phyloP scores from a whole-genome alignment of 2,329 filamentous ascomycete species.

The Thermochaetoides dissita region DNA sequence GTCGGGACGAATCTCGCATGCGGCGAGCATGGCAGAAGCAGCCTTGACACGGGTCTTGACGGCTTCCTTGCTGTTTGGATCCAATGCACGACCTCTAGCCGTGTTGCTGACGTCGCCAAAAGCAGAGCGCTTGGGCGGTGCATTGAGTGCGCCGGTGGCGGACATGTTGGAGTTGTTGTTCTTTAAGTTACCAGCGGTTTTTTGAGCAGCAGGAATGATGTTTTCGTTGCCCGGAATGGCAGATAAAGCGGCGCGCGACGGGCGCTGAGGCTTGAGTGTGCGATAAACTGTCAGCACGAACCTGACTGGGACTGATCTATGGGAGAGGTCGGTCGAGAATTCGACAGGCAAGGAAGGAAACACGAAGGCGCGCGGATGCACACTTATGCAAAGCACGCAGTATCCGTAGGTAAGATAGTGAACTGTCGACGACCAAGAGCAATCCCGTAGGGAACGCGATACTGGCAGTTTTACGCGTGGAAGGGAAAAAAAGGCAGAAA shows the following conservation, averaged over 20 bases:
- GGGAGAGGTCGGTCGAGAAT: background rate
- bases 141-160: conserved; percentile 43
- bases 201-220: conserved; percentile 20
- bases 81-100: conserved; percentile 21
- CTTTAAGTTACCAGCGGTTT: no score
- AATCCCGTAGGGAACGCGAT: no score
- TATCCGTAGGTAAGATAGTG: no score
- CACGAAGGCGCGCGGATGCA: no score
- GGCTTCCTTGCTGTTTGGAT: conserved; percentile 22
- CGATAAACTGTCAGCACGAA: no score
- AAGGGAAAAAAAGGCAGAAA: conserved; percentile 7
- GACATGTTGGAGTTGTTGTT: conserved; percentile 14
- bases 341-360: background rate
- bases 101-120: conserved; percentile 76
- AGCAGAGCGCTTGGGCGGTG: conserved; percentile 58
- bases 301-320: background rate
- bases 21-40: conserved; percentile 6
- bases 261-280: conserved; percentile 51
- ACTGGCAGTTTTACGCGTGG: no score
- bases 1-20: conserved; percentile 15
- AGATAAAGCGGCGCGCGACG: conserved; percentile 36
- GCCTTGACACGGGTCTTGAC: conserved; percentile 20
- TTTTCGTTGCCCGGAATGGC: conserved; percentile 56
- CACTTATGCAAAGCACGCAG: no score
- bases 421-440: no score